phyloP scores from a whole-genome alignment of 495 filamentous ascomycete genomes.

The Penicillium coffeae region DNA sequence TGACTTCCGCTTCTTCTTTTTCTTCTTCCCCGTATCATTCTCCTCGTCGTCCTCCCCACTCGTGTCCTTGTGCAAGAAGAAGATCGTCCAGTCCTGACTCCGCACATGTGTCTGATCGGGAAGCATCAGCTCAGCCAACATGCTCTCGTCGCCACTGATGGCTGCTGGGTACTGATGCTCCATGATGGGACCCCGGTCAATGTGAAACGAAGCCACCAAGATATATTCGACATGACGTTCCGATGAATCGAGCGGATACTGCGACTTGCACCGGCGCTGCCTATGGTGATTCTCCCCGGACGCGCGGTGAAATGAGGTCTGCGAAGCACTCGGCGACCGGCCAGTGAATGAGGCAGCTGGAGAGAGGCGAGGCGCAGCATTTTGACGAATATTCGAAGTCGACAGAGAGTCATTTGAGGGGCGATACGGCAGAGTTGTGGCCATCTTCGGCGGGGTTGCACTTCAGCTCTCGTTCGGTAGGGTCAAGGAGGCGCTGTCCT shows the following conservation, averaged over 20 bases:
- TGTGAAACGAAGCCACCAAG: constrained; percentile 96
- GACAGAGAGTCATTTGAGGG: constrained; percentile 38
- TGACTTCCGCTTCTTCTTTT: constrained; percentile 47
- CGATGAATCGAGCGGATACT: constrained; percentile 73
- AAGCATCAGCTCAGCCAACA: constrained; percentile 98
- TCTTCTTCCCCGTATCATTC: constrained; percentile 49
- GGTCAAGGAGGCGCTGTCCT: not conserved
- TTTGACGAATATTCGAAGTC: constrained; percentile 41
- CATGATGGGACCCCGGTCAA: constrained; percentile 94
- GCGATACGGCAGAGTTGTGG: constrained; percentile 41
- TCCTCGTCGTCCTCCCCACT: constrained; percentile 73
- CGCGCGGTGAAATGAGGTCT: constrained; percentile 39
- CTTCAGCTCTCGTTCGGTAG: not conserved
- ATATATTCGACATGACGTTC: constrained; percentile 99
- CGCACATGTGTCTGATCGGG: constrained; percentile 95
- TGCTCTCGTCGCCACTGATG: constrained; percentile 95
- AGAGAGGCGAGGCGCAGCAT: constrained; percentile 54
- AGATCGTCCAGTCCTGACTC: constrained; percentile 98
- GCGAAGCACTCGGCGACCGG: constrained; percentile 51
- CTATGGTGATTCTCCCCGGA: constrained; percentile 42
- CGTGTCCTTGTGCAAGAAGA: constrained; percentile 95
- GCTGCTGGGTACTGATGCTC: constrained; percentile 94
- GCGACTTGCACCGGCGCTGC: constrained; percentile 63
- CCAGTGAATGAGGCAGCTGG: constrained; percentile 50
- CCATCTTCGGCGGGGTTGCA: constrained; percentile 30